Conservation (phyloP, 148 eudicot genomes). For the Euryodendron excelsum region DNA sequence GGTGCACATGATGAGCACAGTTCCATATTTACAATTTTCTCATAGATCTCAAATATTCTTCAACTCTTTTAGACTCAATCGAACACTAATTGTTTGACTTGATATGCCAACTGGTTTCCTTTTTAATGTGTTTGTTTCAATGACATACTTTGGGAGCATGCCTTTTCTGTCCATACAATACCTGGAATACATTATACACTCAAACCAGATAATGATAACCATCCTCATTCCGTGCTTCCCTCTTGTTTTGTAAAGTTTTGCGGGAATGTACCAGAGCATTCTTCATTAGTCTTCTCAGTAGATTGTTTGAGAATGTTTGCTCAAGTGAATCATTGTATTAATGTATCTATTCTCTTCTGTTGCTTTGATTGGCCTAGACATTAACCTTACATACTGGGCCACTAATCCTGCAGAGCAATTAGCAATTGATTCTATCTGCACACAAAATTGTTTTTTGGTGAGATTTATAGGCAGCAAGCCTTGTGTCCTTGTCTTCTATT, state of each 20-base stretch:
- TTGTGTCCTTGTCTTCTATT: not conserved
- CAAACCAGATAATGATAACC: not conserved
- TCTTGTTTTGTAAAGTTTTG: not conserved
- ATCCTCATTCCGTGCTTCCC: not conserved
- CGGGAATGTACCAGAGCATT: not conserved
- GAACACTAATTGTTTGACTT: not conserved
- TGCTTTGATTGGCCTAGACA: not conserved
- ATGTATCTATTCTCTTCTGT: not conserved
- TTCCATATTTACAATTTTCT: not conserved
- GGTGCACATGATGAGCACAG: not conserved
- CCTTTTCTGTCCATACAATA: too few species aligned
- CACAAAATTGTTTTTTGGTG: not conserved
- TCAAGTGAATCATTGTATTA: not conserved
- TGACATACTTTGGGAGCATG: not conserved
- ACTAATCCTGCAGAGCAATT: not conserved
- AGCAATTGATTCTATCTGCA: not conserved
- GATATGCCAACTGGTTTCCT: too few species aligned
- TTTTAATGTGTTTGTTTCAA: too few species aligned
- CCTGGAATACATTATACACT: not conserved
- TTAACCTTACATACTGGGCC: not conserved
- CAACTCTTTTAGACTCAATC: not conserved
- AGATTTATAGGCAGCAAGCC: constrained; percentile 3
- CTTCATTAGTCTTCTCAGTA: not conserved
- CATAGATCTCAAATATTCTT: not conserved
- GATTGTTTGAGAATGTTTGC: not conserved